Base-by-base conservation (phyloP, 179 eudicot genomes). In the Drosera spatulata region DNA sequence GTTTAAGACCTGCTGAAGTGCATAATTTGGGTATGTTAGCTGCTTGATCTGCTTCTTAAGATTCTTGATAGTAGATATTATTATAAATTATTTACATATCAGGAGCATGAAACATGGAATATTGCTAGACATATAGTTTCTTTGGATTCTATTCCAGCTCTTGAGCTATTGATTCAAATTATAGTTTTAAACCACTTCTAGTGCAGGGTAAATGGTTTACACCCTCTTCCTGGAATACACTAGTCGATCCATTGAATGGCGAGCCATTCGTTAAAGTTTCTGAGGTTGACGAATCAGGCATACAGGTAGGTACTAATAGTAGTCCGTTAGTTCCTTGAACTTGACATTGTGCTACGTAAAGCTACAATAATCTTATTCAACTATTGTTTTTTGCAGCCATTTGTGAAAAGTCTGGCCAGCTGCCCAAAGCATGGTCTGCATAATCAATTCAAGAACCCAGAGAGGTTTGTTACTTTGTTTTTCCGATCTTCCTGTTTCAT, bases 341-440 rank as follows among this genome's bases (percentile, higher is more conserved):
- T n/a, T n/a, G n/a, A n/a, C n/a, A n/a, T n/a, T n/a, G n/a, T n/a
- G n/a, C n/a, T n/a, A n/a, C n/a, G n/a, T n/a, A n/a, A n/a, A n/a
- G n/a, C n/a, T n/a, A n/a, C n/a, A n/a, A n/a, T n/a, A n/a, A n/a
- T n/a, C n/a, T n/a, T n/a, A n/a, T n/a, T n/a, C n/a, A n/a, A 7
- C 13, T 56, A 15, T 58, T 55, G 69, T 53, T 53, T 62, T 74
- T 39, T 75, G 70, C 88, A 94, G 99, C 99, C 97, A 63, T 94
- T 89, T 77, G 97, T 90, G 67, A 91, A 94, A 66, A 94, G 97
- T 87, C 79, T 94, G 74, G 74, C 96, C 59, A 73, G 66, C 61
- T 94, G 97, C 72, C 97, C 99, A 37, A 94, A 94, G 72, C 97
- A 94, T 74, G 99, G 99, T 63, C 73, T 94, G 39, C 99, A 94